Percentiles rank a stretch among this genome's conserved stretches.
Conservation (phyloP, 208 protist genomes). For the Histomonas meleagridis region DNA sequence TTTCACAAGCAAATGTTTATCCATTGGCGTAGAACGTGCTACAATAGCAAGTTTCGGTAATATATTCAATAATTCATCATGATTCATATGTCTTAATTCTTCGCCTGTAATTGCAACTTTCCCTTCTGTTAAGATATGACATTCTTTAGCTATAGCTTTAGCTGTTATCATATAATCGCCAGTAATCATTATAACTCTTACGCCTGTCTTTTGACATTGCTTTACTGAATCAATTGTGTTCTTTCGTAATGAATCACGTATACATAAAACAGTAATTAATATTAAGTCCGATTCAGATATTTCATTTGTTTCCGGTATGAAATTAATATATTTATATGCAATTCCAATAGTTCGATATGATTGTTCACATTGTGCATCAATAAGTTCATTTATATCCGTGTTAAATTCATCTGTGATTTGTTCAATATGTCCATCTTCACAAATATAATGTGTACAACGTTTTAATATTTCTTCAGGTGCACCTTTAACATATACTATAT, state of each 20-base stretch:
- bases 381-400: neutral
- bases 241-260: neutral
- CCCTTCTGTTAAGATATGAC: constrained; percentile 52
- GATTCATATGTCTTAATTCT: constrained; percentile 38
- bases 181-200: constrained; percentile 70
- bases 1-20: constrained; percentile 46
- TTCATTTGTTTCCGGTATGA: neutral
- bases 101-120: neutral
- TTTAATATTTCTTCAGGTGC: neutral
- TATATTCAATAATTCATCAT: constrained; percentile 19
- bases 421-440: neutral
- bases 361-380: neutral
- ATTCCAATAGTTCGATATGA: neutral
- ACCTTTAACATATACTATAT: neutral
- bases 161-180: constrained; percentile 75
- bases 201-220: neutral
- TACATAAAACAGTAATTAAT: neutral
- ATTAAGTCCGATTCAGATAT: neutral
- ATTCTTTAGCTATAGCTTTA: constrained; percentile 67
- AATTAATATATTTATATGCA: neutral
- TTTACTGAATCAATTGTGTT: neutral
- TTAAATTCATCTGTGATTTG: neutral
- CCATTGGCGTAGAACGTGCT: constrained; percentile 32
- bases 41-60: constrained; percentile 50
- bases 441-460: neutral